Percentiles rank a stretch among this genome's conserved stretches.
Conservation (phyloP, 345 rosid genomes). For the Geranium rotundifolium region DNA sequence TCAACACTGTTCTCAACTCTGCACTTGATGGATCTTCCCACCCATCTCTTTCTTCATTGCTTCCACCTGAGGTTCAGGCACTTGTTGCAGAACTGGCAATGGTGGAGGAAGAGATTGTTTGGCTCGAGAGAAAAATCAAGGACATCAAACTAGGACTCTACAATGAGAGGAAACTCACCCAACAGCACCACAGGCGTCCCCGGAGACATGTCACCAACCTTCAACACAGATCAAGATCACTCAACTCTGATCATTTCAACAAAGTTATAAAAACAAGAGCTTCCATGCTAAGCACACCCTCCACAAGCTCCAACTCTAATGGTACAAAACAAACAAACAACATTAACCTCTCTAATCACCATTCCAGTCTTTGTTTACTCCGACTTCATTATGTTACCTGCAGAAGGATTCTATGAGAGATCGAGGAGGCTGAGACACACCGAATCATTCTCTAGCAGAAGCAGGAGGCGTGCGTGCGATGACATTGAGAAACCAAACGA, state of each 20-base stretch:
- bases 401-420: conserved; percentile 28
- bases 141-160: conserved; percentile 49
- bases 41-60: conserved; percentile 40
- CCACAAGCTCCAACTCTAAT: too few species aligned
- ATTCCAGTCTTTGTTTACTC: too few species aligned
- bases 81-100: conserved; percentile 52
- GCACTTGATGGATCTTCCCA: conserved; percentile 39
- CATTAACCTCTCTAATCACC: too few species aligned
- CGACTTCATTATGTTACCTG: too few species aligned
- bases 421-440: conserved; percentile 18
- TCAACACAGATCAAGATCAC: too few species aligned
- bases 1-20: conserved; percentile 37
- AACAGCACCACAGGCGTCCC: too few species aligned
- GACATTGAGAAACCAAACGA: conserved; percentile 48
- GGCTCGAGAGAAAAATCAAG: conserved; percentile 61
- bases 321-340: too few species aligned
- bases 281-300: too few species aligned
- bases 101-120: conserved; percentile 65
- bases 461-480: conserved; percentile 23
- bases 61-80: conserved; percentile 68
- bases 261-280: too few species aligned
- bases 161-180: conserved; percentile 44
- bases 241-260: too few species aligned
- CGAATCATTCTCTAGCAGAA: conserved; percentile 17
- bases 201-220: too few species aligned